These are phyloP conservation scores for Penicillium sp. DNA, from an alignment of 2,329 filamentous ascomycete genomes.

Conservation along the genomic window DNA sequence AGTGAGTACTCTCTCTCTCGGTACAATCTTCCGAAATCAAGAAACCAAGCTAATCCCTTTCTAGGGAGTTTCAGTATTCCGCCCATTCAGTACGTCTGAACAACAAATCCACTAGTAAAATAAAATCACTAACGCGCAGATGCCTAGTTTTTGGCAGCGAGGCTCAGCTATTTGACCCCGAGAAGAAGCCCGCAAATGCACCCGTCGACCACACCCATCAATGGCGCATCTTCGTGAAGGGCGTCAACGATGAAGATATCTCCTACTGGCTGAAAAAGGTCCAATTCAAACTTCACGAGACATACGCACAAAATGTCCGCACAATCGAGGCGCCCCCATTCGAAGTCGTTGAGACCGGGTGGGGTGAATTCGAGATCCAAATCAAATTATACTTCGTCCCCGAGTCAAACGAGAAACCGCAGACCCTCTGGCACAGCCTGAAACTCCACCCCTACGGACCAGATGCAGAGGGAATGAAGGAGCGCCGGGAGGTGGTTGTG, in stretches of 20 bases:
- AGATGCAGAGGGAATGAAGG: conserved; percentile 71
- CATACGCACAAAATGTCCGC: conserved; percentile 86
- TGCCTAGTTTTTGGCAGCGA: conserved; percentile 73
- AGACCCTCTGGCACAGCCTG: conserved; percentile 91
- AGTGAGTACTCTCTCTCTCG: conserved; percentile 29
- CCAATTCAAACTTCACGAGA: conserved; percentile 97
- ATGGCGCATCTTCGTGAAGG: conserved; percentile 92
- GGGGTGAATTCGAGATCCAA: conserved; percentile 97
- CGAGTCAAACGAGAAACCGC: conserved; percentile 86
- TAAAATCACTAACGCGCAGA: conserved; percentile 1
- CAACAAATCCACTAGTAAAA: not conserved
- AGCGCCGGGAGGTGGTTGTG: conserved; percentile 64
- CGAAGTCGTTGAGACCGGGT: conserved; percentile 86
- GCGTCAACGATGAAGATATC: conserved; percentile 84
- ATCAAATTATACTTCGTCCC: conserved; percentile 92
- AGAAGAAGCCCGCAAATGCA: conserved; percentile 70
- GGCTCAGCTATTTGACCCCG: conserved; percentile 74
- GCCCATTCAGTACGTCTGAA: conserved; percentile 45
- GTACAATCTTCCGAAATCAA: not conserved
- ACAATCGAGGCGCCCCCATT: conserved; percentile 82
- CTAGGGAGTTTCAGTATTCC: conserved; percentile 48
- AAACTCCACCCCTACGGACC: conserved; percentile 85
- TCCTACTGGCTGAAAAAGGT: conserved; percentile 96
- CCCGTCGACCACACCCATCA: conserved; percentile 93
- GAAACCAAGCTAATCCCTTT: conserved; percentile 20